phyloP scores from a whole-genome alignment of 2,329 filamentous ascomycete genomes.

The Chrysosporium queenslandicum region DNA sequence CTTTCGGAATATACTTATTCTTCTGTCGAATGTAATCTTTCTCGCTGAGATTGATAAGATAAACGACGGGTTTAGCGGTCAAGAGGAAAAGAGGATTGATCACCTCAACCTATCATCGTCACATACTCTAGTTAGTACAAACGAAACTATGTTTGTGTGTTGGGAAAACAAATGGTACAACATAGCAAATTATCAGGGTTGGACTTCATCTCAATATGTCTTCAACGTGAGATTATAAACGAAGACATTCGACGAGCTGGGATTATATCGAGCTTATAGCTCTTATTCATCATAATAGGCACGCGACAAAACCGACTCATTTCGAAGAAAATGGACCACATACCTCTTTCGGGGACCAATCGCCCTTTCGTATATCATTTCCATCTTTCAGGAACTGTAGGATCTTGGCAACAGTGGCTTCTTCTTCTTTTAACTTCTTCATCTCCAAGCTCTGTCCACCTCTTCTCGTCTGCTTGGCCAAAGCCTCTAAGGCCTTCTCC shows the following conservation, averaged over 20 bases:
- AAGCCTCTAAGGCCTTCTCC: conserved; percentile 84
- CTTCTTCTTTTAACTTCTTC: conserved; percentile 93
- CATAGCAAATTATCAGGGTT: conserved; percentile 49
- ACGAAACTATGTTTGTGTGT: not conserved
- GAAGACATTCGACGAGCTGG: conserved; percentile 98
- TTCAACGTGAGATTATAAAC: conserved; percentile 60
- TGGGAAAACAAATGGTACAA: conserved; percentile 2
- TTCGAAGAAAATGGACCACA: conserved; percentile 12
- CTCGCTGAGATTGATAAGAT: conserved; percentile 93
- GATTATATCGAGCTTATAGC: conserved; percentile 89
- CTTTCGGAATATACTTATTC: conserved; percentile 95
- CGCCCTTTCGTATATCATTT: conserved; percentile 86
- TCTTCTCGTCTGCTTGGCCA: conserved; percentile 88
- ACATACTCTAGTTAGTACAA: not conserved
- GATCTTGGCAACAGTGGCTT: conserved; percentile 86
- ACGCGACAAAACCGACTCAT: conserved; percentile 15
- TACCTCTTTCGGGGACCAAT: conserved; percentile 94
- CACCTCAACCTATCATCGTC: conserved; percentile 64
- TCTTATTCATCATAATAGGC: conserved; percentile 85
- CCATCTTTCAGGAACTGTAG: conserved; percentile 72
- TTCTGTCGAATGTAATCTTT: conserved; percentile 96
- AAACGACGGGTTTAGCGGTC: conserved; percentile 93
- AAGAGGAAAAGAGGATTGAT: conserved; percentile 96
- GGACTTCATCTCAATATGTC: conserved; percentile 75
- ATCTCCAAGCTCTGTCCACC: conserved; percentile 93